These are phyloP conservation scores for Drechmeria coniospora DNA, from an alignment of 2,329 filamentous ascomycete genomes.

Conservation along the genomic window DNA sequence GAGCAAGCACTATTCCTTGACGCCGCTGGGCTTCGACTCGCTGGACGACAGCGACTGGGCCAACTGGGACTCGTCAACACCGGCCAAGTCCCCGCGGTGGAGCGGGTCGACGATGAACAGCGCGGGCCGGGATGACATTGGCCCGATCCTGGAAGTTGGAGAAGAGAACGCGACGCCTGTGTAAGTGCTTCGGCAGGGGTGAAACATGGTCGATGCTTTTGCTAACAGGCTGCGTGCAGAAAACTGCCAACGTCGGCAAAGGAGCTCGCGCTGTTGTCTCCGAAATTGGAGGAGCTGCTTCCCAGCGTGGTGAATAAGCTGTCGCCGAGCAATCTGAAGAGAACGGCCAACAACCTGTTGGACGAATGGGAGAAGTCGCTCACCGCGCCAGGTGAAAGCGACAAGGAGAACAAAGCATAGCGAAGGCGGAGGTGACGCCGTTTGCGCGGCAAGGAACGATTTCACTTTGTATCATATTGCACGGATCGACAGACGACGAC, in stretches of 20 bases:
- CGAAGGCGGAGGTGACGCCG: not conserved
- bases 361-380: slow-evolving; percentile 70
- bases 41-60: slow-evolving; percentile 49
- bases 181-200: slow-evolving; percentile 24
- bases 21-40: slow-evolving; percentile 38
- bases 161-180: slow-evolving; percentile 30
- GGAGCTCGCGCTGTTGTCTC: slow-evolving; percentile 18
- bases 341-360: slow-evolving; percentile 74
- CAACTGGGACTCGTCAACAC: slow-evolving; percentile 44
- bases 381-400: slow-evolving; percentile 10
- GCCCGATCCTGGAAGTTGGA: slow-evolving; percentile 29
- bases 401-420: slow-evolving; percentile 19
- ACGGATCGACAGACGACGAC: too few species aligned
- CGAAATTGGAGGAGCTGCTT: slow-evolving; percentile 37
- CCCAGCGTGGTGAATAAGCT: slow-evolving; percentile 60
- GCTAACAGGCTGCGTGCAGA: too few species aligned
- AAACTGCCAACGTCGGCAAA: slow-evolving; percentile 14
- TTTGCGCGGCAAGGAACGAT: too few species aligned
- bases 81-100: slow-evolving; percentile 44
- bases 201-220: slow-evolving; percentile 1
- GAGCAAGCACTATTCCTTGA: slow-evolving; percentile 44
- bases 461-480: too few species aligned
- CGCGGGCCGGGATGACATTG: slow-evolving; percentile 25
- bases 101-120: slow-evolving; percentile 42
- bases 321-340: slow-evolving; percentile 61